Evolutionary conservation across 2,329 filamentous ascomycete genomes (phyloP), one percentile per base, ranked within the genome.

Genomic region (Hymenoscyphus fructigenus): DNA sequence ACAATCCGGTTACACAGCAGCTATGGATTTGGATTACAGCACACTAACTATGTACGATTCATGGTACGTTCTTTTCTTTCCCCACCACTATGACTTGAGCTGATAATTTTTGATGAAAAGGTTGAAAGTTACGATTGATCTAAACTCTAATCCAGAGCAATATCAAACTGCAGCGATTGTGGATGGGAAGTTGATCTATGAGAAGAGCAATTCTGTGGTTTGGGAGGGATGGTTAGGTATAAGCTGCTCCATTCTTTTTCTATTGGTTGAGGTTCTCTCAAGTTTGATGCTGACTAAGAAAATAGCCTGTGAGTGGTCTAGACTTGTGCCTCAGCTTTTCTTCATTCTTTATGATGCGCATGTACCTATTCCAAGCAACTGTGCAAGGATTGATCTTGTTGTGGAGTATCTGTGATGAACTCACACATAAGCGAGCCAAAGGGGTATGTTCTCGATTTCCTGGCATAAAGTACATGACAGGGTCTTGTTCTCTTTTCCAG

Each of bases 331-430:
- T 26, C 47, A 53, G 47, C 47, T 53, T 5, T 53, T 53, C 20
- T 53, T 26, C 26, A 3, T 53, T 20, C 47, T 14, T 23, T 53
- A 53, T 53, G 47, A 53, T 53, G 47, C 47, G 14, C 47, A 53
- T 12, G 47, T 53, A 5, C 2, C 10, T 2, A 53, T 53, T 53
- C 47, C 47, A 7, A 53, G 47, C 15, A 53, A 53, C 7, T 53
- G 47, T 53, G 47, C 47, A 3, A 53, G 47, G 47, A 53, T 53
- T 23, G 47, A 53, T 53, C 47, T 53, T 12, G 23, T 53, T 53
- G 47, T 53, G 20, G 47, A 26, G 14, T 53, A 53, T 23, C 47
- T 53, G 4, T 23, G 23, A 14, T 26, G 20, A 53, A 23, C 20
- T 14, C 10, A 12, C 20, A 53, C 12, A 14, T 26, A 26, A 26